Evolutionary conservation across 2,329 filamentous ascomycete species (phyloP), one percentile per base, ranked within the genome.

Genomic region (Stromatinia cepivora): DNA sequence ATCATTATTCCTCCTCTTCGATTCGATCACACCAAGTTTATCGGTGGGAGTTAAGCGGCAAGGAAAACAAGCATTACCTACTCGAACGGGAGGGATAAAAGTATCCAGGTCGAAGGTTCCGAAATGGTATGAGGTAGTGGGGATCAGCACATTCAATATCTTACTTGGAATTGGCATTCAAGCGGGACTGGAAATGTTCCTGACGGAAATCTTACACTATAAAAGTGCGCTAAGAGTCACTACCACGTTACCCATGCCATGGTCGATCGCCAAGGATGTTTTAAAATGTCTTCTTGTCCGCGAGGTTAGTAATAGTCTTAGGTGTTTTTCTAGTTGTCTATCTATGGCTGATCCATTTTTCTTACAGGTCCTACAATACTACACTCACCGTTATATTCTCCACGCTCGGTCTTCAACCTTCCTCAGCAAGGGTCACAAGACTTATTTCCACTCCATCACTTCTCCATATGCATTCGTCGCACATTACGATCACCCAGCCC

Each of bases 331-430:
- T 46, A 45, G 28, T 50, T 22, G 39, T 25, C n/a, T 31, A 67
- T 2, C 9, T 15, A 52, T 62, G 25, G 57, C 54, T 50, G 46
- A 46, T 62, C 13, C 53, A 45, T 52, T 56, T 53, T 69, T 25
- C 4, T 22, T 69, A 22, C 31, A 92, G 81, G 75, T 87, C 9
- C 77, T 93, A 15, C 86, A 88, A 69, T 97, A 96, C 78, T 85
- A 88, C 74, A 84, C 92, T 73, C 93, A 97, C 80, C 88, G 91
- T 65, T 86, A 86, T 76, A 70, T 90, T 36, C 84, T 97, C 11
- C 93, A 97, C 80, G 56, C 77, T 72, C 34, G 79, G 76, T 74
- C 78, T 0, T 75, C 76, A 22, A 75, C 70, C 42, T 78, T 76
- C 39, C 70, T 86, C 34, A 81, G 82, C 10, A 77, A 73, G 8